phyloP scores from a whole-genome alignment of 2,329 filamentous ascomycete species.

The Cladosporium colombiae region DNA sequence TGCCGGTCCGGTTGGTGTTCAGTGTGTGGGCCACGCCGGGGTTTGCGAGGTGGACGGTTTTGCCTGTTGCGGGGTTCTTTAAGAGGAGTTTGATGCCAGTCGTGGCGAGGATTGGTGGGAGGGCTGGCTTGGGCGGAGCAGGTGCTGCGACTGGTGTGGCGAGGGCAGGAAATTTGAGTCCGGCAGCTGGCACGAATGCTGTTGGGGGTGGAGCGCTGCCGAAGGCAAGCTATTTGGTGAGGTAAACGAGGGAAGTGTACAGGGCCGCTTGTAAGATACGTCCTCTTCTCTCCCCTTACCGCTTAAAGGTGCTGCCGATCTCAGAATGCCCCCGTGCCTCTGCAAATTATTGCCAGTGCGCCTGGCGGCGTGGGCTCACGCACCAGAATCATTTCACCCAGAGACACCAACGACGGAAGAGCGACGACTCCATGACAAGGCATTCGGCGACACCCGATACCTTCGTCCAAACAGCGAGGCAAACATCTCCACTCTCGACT shows the following conservation, averaged over 20 bases:
- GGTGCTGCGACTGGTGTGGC: not conserved
- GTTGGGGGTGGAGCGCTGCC: slow-evolving; percentile 36
- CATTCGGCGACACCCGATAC: not conserved
- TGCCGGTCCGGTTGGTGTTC: slow-evolving; percentile 73
- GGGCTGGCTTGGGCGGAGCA: slow-evolving; percentile 30
- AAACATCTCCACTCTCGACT: not conserved
- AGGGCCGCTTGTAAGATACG: not conserved
- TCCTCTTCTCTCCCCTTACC: not conserved
- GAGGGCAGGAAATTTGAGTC: slow-evolving; percentile 6
- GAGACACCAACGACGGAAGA: not conserved
- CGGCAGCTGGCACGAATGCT: slow-evolving; percentile 39
- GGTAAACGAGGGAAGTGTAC: not conserved
- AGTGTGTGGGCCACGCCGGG: slow-evolving; percentile 91
- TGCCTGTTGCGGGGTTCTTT: slow-evolving; percentile 47
- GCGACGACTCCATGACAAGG: not conserved
- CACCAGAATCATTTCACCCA: not conserved
- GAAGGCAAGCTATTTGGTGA: slow-evolving; percentile 22
- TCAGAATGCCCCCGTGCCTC: not conserved
- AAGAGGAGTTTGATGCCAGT: slow-evolving; percentile 58
- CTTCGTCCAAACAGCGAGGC: not conserved
- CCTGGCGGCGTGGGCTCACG: not conserved
- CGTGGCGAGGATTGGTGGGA: slow-evolving; percentile 42
- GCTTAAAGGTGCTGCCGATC: not conserved
- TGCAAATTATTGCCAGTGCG: not conserved
- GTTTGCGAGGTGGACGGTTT: slow-evolving; percentile 72